Evolutionary conservation across 2,329 filamentous ascomycete genomes (phyloP).

Genomic region (Diaporthe batatas): DNA sequence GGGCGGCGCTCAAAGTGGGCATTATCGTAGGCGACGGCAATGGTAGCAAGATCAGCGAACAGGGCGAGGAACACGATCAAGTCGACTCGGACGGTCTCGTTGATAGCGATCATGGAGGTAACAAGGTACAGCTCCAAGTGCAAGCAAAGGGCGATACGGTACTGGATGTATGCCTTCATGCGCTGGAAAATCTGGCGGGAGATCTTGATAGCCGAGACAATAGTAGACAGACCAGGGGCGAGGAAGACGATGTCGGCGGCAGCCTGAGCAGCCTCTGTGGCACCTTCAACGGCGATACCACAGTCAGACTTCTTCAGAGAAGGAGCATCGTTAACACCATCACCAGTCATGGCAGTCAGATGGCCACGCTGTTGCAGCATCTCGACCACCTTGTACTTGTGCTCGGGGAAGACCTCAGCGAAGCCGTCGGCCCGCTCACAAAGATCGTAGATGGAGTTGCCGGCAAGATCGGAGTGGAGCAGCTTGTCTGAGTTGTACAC

Average conservation of each 20-base stretch:
- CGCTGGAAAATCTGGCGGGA: constrained; percentile 82
- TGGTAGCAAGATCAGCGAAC: constrained; percentile 84
- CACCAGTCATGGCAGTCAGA: constrained; percentile 81
- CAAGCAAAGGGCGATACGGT: constrained; percentile 81
- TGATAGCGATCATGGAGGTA: constrained; percentile 83
- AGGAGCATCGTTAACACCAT: constrained; percentile 79
- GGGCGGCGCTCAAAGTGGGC: constrained; percentile 81
- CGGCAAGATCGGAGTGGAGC: constrained; percentile 80
- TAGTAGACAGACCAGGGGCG: constrained; percentile 78
- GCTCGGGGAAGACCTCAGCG: constrained; percentile 80
- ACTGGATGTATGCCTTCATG: constrained; percentile 84
- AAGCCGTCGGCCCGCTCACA: constrained; percentile 81
- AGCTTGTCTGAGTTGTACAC: constrained; percentile 85
- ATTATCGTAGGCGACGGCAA: constrained; percentile 84
- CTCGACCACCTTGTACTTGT: constrained; percentile 82
- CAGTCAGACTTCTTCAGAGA: constrained; percentile 81
- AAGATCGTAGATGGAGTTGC: constrained; percentile 80
- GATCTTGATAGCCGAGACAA: constrained; percentile 80
- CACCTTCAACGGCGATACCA: constrained; percentile 79
- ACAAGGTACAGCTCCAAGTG: constrained; percentile 83
- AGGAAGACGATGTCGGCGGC: constrained; percentile 82
- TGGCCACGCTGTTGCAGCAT: constrained; percentile 79
- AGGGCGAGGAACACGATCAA: constrained; percentile 85
- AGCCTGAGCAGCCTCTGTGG: constrained; percentile 79
- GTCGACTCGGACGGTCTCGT: constrained; percentile 79